Evolutionary conservation across 1,284 basidiomycete species (phyloP).

Genomic region (Prillingera fragicola): DNA sequence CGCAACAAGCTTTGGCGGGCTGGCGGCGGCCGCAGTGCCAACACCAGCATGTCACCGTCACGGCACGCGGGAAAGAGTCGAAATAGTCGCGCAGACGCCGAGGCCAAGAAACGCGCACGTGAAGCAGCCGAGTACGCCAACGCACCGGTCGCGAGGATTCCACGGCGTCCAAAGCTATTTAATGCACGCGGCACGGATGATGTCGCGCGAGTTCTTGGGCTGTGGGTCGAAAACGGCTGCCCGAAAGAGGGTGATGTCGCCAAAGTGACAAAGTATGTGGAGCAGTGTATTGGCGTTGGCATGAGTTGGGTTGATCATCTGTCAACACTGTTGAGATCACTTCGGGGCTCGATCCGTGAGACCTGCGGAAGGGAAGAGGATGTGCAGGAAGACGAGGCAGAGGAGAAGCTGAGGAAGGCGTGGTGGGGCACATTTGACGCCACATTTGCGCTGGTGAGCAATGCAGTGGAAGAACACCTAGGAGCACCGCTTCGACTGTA

Average conservation of each 20-base stretch:
- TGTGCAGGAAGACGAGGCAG: conserved; percentile 37
- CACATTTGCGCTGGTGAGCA: conserved; percentile 61
- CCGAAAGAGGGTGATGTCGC: conserved; percentile 66
- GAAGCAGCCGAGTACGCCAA: no score
- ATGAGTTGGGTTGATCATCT: conserved; percentile 64
- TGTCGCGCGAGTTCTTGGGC: conserved; percentile 61
- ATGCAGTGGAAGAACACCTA: conserved; percentile 57
- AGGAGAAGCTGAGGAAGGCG: conserved; percentile 37
- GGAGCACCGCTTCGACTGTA: conserved; percentile 54
- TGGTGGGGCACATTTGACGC: conserved; percentile 72
- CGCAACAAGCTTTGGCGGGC: conserved; percentile 48
- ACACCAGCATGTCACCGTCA: conserved; percentile 20
- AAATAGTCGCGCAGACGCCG: no score
- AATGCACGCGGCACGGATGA: conserved; percentile 61
- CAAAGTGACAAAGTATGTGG: conserved; percentile 63
- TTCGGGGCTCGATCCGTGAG: conserved; percentile 49
- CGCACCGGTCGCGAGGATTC: conserved; percentile 55
- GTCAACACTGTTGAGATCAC: conserved; percentile 67
- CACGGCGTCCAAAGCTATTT: conserved; percentile 54
- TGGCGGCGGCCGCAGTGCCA: conserved; percentile 13
- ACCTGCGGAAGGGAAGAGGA: conserved; percentile 16
- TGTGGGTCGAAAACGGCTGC: conserved; percentile 61
- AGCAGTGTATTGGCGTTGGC: conserved; percentile 59
- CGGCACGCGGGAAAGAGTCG: conserved; percentile 3
- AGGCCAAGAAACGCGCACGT: no score